phyloP scores from a whole-genome alignment of 192 early-diverging fungal genomes.

The Linnemannia exigua region DNA sequence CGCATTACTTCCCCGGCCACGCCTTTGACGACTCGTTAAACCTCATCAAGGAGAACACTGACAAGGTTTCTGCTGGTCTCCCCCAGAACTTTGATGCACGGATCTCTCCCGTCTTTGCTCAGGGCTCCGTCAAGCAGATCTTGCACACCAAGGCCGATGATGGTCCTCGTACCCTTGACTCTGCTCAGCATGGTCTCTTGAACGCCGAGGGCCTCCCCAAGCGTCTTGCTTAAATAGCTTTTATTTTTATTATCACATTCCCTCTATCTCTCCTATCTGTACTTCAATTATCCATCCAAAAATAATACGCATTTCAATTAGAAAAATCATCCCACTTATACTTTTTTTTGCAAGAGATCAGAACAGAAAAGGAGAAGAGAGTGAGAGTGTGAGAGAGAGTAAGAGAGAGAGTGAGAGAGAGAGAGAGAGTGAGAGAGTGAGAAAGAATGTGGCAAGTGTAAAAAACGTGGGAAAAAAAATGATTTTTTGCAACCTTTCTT shows the following conservation, averaged over 20 bases:
- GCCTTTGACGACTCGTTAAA: constrained; percentile 70
- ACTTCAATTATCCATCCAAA: background rate
- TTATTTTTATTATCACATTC: background rate
- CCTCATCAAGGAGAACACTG: constrained; percentile 43
- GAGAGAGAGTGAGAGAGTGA: no score
- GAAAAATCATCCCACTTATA: background rate
- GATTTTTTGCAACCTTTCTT: no score
- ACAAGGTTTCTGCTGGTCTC: constrained; percentile 44
- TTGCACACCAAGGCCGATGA: constrained; percentile 93
- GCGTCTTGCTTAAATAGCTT: constrained; percentile 43
- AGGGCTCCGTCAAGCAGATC: constrained; percentile 85
- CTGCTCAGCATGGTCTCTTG: constrained; percentile 67
- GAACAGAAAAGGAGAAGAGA: no score
- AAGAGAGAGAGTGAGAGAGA: no score
- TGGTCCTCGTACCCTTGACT: constrained; percentile 88
- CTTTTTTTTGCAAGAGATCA: no score
- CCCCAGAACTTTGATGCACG: constrained; percentile 67
- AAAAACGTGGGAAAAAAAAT: no score
- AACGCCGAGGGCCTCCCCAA: constrained; percentile 75
- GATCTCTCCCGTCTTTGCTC: constrained; percentile 71
- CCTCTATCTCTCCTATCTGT: background rate
- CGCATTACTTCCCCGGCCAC: constrained; percentile 86
- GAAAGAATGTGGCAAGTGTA: no score
- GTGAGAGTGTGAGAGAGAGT: no score
- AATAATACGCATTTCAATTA: constrained; percentile 17